Conservation (phyloP, 225 moss, liverwort and hornwort species). For the Pseudisothecium myosuroides region DNA sequence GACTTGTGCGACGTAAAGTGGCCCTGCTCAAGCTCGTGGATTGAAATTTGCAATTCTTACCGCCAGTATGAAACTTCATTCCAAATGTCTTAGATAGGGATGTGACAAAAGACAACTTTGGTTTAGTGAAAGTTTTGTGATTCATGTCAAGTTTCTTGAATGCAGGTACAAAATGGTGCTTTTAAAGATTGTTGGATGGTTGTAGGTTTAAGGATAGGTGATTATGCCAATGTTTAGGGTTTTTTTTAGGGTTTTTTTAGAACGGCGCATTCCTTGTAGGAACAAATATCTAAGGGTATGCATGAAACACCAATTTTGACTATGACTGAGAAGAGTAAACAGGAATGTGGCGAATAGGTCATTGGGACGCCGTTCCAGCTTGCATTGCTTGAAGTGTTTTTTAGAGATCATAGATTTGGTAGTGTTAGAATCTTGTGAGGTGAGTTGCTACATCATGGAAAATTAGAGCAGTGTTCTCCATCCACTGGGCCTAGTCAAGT, state of each 20-base stretch:
- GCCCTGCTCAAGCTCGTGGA: neutral
- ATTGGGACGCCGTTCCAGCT: no score
- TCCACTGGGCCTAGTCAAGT: neutral
- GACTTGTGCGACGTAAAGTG: neutral
- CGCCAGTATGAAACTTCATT: neutral
- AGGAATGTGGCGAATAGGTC: neutral
- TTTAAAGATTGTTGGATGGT: constrained; percentile 85
- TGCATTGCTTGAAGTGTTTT: neutral
- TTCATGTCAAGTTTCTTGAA: neutral
- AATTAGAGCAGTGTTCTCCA: neutral
- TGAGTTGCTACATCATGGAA: neutral
- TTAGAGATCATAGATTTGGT: neutral
- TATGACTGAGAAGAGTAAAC: neutral
- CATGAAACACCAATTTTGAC: constrained; percentile 12
- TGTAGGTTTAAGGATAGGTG: constrained; percentile 69
- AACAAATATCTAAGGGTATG: neutral
- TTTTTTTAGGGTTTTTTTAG: neutral
- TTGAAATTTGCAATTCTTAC: neutral
- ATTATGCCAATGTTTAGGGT: constrained; percentile 63
- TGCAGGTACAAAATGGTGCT: constrained; percentile 54
- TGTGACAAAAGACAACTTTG: neutral
- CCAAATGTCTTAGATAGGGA: neutral
- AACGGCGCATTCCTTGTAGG: neutral
- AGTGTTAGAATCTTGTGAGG: neutral
- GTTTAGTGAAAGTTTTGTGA: neutral